Conservation (phyloP, 1,284 basidiomycete genomes). For the Cystobasidium slooffiae region DNA sequence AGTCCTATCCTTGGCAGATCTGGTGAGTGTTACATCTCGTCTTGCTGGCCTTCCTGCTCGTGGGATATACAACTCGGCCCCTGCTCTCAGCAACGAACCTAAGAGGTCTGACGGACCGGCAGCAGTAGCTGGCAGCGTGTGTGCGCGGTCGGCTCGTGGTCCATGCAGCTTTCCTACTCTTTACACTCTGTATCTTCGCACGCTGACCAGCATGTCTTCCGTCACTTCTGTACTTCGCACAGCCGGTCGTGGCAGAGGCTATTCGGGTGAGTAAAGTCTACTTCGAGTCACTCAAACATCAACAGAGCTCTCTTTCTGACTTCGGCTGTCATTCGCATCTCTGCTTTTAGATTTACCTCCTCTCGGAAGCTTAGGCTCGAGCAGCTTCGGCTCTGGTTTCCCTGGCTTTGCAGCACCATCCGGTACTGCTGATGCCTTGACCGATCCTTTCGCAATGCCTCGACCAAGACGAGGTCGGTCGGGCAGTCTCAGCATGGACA, state of each 20-base stretch:
- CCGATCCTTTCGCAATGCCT: slow-evolving; percentile 11
- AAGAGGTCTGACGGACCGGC: too few relatives aligned
- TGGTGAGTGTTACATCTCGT: neutral
- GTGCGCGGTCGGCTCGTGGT: too few relatives aligned
- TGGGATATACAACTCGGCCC: too few relatives aligned
- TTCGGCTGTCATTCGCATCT: neutral
- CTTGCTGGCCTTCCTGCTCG: neutral
- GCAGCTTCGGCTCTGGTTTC: neutral
- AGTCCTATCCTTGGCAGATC: slow-evolving; percentile 28
- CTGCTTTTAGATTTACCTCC: slow-evolving; percentile 4
- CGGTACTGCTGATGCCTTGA: slow-evolving; percentile 12
- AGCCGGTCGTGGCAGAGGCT: neutral
- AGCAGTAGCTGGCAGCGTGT: too few relatives aligned
- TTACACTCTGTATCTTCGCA: neutral
- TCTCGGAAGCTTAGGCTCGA: slow-evolving; percentile 3
- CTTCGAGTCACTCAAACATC: neutral
- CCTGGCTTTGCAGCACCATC: neutral
- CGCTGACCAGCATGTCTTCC: neutral
- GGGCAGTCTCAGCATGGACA: slow-evolving; percentile 9
- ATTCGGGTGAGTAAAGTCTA: neutral
- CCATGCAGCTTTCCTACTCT: neutral
- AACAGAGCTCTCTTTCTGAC: neutral
- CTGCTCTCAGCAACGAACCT: too few relatives aligned
- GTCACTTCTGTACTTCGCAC: neutral
- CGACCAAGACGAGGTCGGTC: neutral